A percentile compares a stretch with the other conserved stretches of the same genome.
Conservation (phyloP, 2,329 filamentous ascomycete species). For the Pyrenochaeta sp. region DNA sequence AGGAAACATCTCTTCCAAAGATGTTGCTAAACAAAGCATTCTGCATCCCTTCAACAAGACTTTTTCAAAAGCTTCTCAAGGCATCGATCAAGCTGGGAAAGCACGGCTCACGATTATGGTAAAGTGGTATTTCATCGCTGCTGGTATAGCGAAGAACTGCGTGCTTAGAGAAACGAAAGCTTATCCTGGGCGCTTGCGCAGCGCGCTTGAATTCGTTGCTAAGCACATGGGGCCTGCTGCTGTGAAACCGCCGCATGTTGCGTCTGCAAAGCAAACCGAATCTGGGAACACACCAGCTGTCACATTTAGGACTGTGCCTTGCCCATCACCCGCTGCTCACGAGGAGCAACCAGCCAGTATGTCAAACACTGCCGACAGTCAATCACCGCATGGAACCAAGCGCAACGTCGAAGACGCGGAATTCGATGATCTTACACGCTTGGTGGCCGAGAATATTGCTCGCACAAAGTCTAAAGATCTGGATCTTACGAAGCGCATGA, state of each 20-base stretch:
- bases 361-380: too few species aligned
- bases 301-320: too few species aligned
- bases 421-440: too few species aligned
- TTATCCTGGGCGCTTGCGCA: conserved; percentile 12
- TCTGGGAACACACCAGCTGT: too few species aligned
- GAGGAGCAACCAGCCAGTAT: too few species aligned
- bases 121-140: conserved; percentile 21
- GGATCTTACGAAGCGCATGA: too few species aligned
- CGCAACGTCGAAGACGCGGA: too few species aligned
- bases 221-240: conserved; percentile 13
- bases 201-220: conserved; percentile 4
- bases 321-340: too few species aligned
- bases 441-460: too few species aligned
- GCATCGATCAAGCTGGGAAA: conserved; percentile 4
- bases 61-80: conserved; percentile 4
- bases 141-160: conserved; percentile 16
- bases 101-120: conserved; percentile 8
- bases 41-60: conserved; percentile 22
- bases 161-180: conserved; percentile 17
- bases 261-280: too few species aligned
- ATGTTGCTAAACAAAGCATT: conserved; percentile 9
- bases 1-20: conserved; percentile 1
- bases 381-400: too few species aligned
- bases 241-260: not conserved
- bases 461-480: too few species aligned